Conservation (phyloP, 1,139 yeast genomes). For the Yamadazyma mexicana region DNA sequence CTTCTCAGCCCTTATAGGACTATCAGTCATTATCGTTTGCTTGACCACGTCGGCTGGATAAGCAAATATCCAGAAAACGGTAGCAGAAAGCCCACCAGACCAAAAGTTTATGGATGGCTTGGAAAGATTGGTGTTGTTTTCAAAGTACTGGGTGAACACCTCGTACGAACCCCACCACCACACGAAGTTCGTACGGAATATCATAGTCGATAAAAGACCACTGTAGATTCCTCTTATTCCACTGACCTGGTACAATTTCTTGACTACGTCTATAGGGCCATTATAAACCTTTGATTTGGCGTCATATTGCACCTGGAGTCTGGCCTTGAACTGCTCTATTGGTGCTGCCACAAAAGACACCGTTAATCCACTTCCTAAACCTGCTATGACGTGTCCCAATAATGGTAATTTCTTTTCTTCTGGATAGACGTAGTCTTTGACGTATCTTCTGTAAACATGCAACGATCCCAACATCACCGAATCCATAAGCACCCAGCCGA, state of each 20-base stretch:
- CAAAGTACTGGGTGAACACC: slow-evolving; percentile 67
- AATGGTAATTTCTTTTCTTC: slow-evolving; percentile 64
- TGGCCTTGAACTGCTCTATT: slow-evolving; percentile 83
- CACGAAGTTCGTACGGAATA: slow-evolving; percentile 81
- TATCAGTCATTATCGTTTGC: slow-evolving; percentile 83
- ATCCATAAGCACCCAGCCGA: slow-evolving; percentile 95
- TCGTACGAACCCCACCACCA: slow-evolving; percentile 97
- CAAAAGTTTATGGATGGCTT: slow-evolving; percentile 78
- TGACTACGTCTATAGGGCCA: slow-evolving; percentile 79
- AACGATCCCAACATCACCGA: slow-evolving; percentile 84
- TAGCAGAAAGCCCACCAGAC: slow-evolving; percentile 87
- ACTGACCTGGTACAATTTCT: slow-evolving; percentile 50
- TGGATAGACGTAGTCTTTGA: slow-evolving; percentile 63
- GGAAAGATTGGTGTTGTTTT: slow-evolving; percentile 60
- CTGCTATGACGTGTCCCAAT: slow-evolving; percentile 72
- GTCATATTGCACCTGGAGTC: slow-evolving; percentile 88
- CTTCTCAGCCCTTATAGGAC: slow-evolving; percentile 60
- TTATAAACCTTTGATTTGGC: slow-evolving; percentile 63
- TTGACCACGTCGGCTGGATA: slow-evolving; percentile 90
- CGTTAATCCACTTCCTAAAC: slow-evolving; percentile 85
- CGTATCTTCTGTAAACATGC: slow-evolving; percentile 68
- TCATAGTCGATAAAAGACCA: slow-evolving; percentile 82
- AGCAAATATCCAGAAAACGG: slow-evolving; percentile 87
- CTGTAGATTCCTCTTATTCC: slow-evolving; percentile 77
- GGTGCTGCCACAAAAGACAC: slow-evolving; percentile 95